Evolutionary conservation across 1,284 basidiomycete species (phyloP), one percentile per base, ranked within the genome.

Genomic region (Bondarzewia mesenterica): DNA sequence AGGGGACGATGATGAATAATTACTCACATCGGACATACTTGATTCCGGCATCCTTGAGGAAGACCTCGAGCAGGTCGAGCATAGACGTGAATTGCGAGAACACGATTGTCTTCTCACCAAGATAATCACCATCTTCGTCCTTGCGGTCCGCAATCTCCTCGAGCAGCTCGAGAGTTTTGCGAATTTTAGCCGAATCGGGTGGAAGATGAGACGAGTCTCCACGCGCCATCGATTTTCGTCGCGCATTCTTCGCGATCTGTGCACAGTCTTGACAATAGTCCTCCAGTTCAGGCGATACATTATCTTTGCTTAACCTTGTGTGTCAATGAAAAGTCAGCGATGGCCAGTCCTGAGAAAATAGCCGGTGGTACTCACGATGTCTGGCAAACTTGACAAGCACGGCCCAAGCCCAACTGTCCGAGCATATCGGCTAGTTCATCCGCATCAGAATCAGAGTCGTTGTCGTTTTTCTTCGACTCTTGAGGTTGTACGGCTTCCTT

Each of bases 51-150:
- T 76, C 72, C 20, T 69, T 67, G 59, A 98, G 69, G 67, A 94
- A 94, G 0, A 85, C 86, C 65, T 93, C 82, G 42, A 97, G 73
- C 48, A 97, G 62, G 63, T 94, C 82, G 49, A 98, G 70, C 82
- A 97, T 94, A 10, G 78, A 79, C 0, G 94, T 96, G 62, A 97
- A 98, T 60, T 94, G 86, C 1, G 81, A 86, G 60, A 89, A 89
- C 22, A 89, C 78, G 56, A 98, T 98, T 0, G 93, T 94, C 74
- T 97, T 98, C 62, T 96, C 85, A 50, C 27, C 35, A 6, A 40
- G 6, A n/a, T 12, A 37, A 22, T 52, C 51, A 22, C 54, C 54
- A 15, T 71, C 68, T 5, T 75, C 70, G 0, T 73, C 68, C 2
- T 78, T 77, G n/a, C 80, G 70, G 29, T 75, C 69, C 10, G 85